Evolutionary conservation across 345 rosid species (phyloP).

Genomic region (Lagerstroemia speciosa): DNA sequence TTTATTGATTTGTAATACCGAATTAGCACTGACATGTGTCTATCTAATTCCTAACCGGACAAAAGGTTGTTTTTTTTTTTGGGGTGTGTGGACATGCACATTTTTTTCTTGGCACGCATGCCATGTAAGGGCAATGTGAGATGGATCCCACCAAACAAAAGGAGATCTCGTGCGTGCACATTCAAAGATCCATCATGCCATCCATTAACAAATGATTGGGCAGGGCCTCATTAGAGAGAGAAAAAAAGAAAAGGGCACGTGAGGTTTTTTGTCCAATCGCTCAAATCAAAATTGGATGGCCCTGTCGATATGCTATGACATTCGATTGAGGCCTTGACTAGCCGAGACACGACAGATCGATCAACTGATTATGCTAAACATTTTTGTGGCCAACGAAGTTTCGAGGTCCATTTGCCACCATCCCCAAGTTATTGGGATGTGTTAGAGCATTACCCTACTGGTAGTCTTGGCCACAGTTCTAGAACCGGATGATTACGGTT

Average conservation of each 20-base stretch:
- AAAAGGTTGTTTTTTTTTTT: not conserved
- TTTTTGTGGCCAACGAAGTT: too few relatives aligned
- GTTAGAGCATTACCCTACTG: too few relatives aligned
- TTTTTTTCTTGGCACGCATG: not conserved
- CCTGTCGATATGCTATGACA: too few relatives aligned
- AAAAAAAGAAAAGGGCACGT: not conserved
- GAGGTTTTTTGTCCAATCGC: not conserved
- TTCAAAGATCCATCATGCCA: not conserved
- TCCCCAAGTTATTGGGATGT: too few relatives aligned
- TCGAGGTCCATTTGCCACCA: not conserved
- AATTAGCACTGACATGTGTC: too few relatives aligned
- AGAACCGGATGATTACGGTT: too few relatives aligned
- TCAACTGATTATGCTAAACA: too few relatives aligned
- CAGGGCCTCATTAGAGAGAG: not conserved
- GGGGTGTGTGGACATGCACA: not conserved
- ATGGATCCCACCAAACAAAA: slow-evolving; percentile 4
- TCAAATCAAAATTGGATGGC: not conserved
- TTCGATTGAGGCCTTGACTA: too few relatives aligned
- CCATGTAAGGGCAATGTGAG: not conserved
- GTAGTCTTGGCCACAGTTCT: too few relatives aligned
- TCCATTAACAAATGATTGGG: slow-evolving; percentile 4
- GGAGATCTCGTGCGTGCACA: slow-evolving; percentile 1
- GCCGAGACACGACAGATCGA: too few relatives aligned
- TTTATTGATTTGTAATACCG: too few relatives aligned
- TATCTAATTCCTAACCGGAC: too few relatives aligned